phyloP scores from a whole-genome alignment of 805 yeast species.

The Ogataea ganodermae region DNA sequence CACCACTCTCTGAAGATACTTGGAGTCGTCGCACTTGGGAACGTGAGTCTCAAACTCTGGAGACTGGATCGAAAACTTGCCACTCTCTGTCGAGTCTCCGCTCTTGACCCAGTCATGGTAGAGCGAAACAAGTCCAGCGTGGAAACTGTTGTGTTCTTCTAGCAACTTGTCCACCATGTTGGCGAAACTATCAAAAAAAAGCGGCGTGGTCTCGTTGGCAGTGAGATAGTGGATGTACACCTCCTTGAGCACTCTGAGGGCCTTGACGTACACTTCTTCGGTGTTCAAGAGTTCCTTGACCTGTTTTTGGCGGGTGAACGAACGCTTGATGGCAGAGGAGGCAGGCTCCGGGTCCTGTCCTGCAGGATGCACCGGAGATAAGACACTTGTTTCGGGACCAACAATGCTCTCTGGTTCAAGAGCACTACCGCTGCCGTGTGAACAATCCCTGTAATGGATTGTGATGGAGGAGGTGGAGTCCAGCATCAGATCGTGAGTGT shows the following conservation, averaged over 20 bases:
- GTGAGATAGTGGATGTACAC: slow-evolving; percentile 45
- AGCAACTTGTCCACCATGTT: slow-evolving; percentile 35
- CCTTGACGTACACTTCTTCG: slow-evolving; percentile 49
- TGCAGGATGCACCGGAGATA: slow-evolving; percentile 12
- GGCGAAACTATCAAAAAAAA: slow-evolving; percentile 33
- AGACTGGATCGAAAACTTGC: slow-evolving; percentile 21
- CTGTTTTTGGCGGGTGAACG: slow-evolving; percentile 32
- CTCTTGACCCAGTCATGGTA: slow-evolving; percentile 25
- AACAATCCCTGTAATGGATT: slow-evolving; percentile 2
- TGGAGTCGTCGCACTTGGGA: slow-evolving; percentile 25
- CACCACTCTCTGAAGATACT: slow-evolving; percentile 21
- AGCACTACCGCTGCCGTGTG: slow-evolving; percentile 2
- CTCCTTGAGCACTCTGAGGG: slow-evolving; percentile 44
- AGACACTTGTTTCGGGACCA: slow-evolving; percentile 18
- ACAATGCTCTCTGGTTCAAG: slow-evolving; percentile 8
- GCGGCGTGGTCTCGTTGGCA: slow-evolving; percentile 37
- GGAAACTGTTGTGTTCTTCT: slow-evolving; percentile 35
- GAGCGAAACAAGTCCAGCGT: slow-evolving; percentile 27
- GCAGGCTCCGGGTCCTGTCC: slow-evolving; percentile 10
- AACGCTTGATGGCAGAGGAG: slow-evolving; percentile 21
- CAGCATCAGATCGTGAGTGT: slow-evolving; percentile 6
- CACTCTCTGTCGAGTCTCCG: slow-evolving; percentile 20
- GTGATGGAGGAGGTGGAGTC: slow-evolving; percentile 21
- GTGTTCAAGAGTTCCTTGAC: slow-evolving; percentile 49
- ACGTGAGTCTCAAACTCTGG: slow-evolving; percentile 28